Percentiles rank a stretch among this genome's conserved stretches.
Conservation (phyloP, 2,329 filamentous ascomycete genomes). For the Incumbomyces delicatus region DNA sequence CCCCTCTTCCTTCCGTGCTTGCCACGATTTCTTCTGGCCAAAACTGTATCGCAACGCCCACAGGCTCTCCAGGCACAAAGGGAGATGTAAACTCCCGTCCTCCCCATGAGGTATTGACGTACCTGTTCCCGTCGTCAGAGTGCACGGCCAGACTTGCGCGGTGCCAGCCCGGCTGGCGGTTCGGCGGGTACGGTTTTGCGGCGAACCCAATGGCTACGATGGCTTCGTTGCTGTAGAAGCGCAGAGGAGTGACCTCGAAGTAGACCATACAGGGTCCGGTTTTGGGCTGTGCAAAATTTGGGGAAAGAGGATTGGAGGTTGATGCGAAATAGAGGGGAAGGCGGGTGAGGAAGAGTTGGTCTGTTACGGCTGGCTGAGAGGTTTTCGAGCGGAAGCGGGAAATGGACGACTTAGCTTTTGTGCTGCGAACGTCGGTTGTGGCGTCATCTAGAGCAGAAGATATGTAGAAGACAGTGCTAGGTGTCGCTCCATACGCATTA, state of each 20-base stretch:
- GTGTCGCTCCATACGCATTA: constrained; percentile 13
- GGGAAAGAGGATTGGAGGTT: constrained; percentile 36
- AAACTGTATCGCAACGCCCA: constrained; percentile 52
- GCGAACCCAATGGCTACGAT: constrained; percentile 51
- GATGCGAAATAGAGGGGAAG: constrained; percentile 48
- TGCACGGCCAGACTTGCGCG: constrained; percentile 52
- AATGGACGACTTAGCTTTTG: neutral
- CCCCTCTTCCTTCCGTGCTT: constrained; percentile 18
- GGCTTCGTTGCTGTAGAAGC: constrained; percentile 35
- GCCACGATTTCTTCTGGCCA: constrained; percentile 24
- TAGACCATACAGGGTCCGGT: constrained; percentile 45
- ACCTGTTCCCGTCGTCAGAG: constrained; percentile 53
- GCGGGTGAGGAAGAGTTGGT: constrained; percentile 45
- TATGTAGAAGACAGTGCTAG: constrained; percentile 33
- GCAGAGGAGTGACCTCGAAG: constrained; percentile 46
- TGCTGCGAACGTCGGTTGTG: constrained; percentile 16
- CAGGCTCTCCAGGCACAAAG: constrained; percentile 44
- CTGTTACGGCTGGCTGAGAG: neutral
- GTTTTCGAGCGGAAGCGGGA: constrained; percentile 28
- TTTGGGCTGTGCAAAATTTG: neutral
- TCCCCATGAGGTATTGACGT: constrained; percentile 53
- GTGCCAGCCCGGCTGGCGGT: constrained; percentile 55
- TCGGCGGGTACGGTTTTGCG: constrained; percentile 53
- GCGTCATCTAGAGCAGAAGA: constrained; percentile 36
- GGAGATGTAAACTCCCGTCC: constrained; percentile 47